Conservation (phyloP, 495 filamentous ascomycete genomes). For the Annulohypoxylon maeteangense region DNA sequence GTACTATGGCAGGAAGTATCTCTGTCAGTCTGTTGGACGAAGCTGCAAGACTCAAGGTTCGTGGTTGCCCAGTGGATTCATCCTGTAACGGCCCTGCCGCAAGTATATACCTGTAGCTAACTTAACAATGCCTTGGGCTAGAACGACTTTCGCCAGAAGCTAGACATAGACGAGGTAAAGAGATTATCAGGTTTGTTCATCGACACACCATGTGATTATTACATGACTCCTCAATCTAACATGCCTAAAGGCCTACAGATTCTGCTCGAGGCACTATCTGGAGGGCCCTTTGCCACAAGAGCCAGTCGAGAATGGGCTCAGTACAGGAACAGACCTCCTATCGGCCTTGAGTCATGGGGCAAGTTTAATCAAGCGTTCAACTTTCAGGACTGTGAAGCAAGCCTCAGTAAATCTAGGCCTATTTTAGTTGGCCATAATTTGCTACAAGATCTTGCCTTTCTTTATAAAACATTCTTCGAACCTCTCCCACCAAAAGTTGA, state of each 20-base stretch:
- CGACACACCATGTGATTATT: background rate
- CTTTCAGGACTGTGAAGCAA: slow-evolving; percentile 44
- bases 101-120: slow-evolving; percentile 2
- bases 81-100: background rate
- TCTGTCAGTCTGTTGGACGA: slow-evolving; percentile 5
- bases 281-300: slow-evolving; percentile 61
- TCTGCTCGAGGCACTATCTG: slow-evolving; percentile 74
- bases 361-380: slow-evolving; percentile 32
- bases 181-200: slow-evolving; percentile 20
- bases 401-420: slow-evolving; percentile 58
- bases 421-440: slow-evolving; percentile 81
- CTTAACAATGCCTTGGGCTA: background rate
- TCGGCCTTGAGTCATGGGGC: slow-evolving; percentile 28
- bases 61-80: background rate
- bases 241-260: slow-evolving; percentile 67
- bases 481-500: slow-evolving; percentile 68
- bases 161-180: background rate
- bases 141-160: slow-evolving; percentile 4
- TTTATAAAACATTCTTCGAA: slow-evolving; percentile 76
- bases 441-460: slow-evolving; percentile 77
- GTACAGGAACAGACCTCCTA: slow-evolving; percentile 16
- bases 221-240: background rate
- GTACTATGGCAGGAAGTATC: background rate
- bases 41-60: slow-evolving; percentile 33
- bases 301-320: slow-evolving; percentile 60